A percentile compares a stretch with the other conserved stretches of the same genome.
These are phyloP conservation scores for Penicillium crystallinum DNA, from an alignment of 495 filamentous ascomycete species.

Conservation along the genomic window DNA sequence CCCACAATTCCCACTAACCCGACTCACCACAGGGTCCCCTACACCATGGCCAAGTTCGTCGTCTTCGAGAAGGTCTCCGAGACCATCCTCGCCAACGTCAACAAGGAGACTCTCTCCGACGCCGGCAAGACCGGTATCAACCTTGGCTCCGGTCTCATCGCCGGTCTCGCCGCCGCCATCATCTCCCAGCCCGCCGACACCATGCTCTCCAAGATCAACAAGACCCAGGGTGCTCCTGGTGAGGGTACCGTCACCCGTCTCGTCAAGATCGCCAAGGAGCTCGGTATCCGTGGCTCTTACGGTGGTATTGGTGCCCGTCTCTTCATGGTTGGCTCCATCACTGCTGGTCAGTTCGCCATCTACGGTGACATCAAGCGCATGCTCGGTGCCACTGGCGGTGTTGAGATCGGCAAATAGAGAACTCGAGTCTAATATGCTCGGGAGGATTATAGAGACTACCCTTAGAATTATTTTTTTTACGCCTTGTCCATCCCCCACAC, in stretches of 20 bases:
- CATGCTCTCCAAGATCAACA: constrained; percentile 99
- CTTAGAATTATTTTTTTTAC: constrained; percentile 30
- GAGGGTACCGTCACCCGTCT: constrained; percentile 88
- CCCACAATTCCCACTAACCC: constrained; percentile 3
- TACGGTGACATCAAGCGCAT: constrained; percentile 62
- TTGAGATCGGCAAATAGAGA: constrained; percentile 64
- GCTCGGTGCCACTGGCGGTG: constrained; percentile 67
- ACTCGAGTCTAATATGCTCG: constrained; percentile 16
- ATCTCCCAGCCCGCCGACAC: constrained; percentile 98
- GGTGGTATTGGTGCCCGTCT: constrained; percentile 79
- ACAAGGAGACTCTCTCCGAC: constrained; percentile 73
- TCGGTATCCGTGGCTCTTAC: constrained; percentile 84
- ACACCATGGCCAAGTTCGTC: constrained; percentile 99
- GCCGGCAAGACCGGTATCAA: constrained; percentile 81
- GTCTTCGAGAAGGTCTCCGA: constrained; percentile 97
- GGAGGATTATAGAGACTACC: constrained; percentile 37
- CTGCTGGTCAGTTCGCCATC: constrained; percentile 95
- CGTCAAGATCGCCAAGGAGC: constrained; percentile 93
- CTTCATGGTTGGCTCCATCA: constrained; percentile 63
- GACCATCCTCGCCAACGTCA: constrained; percentile 60
- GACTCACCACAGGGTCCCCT: constrained; percentile 67
- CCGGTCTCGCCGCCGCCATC: constrained; percentile 94
- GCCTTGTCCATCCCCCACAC: constrained; percentile 26
- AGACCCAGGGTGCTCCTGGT: constrained; percentile 93
- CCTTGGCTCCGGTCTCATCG: constrained; percentile 90